A percentile compares a stretch with the other conserved stretches of the same genome.
Conservation (phyloP, 768 basidiomycete species). For the Termitomyces sp. region DNA sequence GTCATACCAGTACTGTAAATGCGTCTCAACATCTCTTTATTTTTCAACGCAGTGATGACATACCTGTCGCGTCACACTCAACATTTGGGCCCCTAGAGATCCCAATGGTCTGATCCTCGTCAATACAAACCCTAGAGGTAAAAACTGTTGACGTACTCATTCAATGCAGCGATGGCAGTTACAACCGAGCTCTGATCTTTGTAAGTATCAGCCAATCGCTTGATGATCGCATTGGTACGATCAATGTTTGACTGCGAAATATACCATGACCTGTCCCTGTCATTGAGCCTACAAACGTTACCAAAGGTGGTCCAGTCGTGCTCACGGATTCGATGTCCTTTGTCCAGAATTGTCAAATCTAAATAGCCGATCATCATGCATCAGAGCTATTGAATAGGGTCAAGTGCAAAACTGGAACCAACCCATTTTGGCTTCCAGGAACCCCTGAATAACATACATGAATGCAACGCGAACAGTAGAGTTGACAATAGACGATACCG, state of each 20-base stretch:
- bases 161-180: constrained; percentile 66
- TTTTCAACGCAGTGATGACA: background rate
- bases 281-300: constrained; percentile 5
- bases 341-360: constrained; percentile 85
- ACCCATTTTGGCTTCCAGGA: constrained; percentile 85
- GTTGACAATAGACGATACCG: constrained; percentile 22
- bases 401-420: constrained; percentile 12
- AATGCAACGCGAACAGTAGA: background rate
- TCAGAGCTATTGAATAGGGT: constrained; percentile 1
- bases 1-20: constrained; percentile 59
- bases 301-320: background rate
- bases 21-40: constrained; percentile 11
- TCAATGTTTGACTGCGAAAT: constrained; percentile 56
- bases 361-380: constrained; percentile 2
- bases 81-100: constrained; percentile 44
- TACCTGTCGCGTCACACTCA: constrained; percentile 42
- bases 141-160: constrained; percentile 49
- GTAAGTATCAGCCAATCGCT: constrained; percentile 55
- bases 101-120: constrained; percentile 59
- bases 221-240: constrained; percentile 63
- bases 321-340: constrained; percentile 47
- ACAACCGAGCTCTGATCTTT: constrained; percentile 48
- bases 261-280: constrained; percentile 52
- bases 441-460: constrained; percentile 33
- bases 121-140: background rate